phyloP scores from a whole-genome alignment of 2,329 filamentous ascomycete genomes.

The Westerdykella ornata region DNA sequence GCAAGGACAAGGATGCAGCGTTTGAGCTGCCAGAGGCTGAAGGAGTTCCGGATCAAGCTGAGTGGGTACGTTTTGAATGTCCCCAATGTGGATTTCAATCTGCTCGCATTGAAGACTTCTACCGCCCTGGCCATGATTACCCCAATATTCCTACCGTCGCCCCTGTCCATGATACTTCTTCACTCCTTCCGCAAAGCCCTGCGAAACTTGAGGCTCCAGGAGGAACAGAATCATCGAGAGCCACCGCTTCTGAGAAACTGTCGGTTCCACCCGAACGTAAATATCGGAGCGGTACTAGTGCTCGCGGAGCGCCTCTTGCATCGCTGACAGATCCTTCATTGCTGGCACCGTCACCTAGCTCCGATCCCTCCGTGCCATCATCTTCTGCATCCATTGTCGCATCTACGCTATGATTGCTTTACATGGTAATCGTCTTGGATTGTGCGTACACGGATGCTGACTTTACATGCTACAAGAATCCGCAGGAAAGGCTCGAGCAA shows the following conservation, averaged over 20 bases:
- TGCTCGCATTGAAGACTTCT: conserved; percentile 26
- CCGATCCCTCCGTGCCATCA: conserved; percentile 1
- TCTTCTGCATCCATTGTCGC: conserved; percentile 8
- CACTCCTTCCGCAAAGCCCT: neutral
- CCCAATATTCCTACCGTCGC: neutral
- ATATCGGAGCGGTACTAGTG: conserved; percentile 16
- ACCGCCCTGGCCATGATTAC: conserved; percentile 4
- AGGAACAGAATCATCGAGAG: neutral
- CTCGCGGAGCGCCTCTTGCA: conserved; percentile 23
- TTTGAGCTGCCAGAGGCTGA: conserved; percentile 65
- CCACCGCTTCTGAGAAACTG: neutral
- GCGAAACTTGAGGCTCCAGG: neutral
- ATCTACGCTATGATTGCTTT: conserved; percentile 10
- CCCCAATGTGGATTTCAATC: conserved; percentile 36
- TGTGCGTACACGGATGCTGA: conserved; percentile 20
- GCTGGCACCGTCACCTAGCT: conserved; percentile 5
- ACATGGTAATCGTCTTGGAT: conserved; percentile 2
- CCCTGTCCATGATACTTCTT: neutral
- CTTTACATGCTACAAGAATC: conserved; percentile 38
- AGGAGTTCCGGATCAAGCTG: conserved; percentile 77
- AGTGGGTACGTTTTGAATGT: conserved; percentile 71
- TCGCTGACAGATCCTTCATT: conserved; percentile 25
- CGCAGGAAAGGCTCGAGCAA: conserved; percentile 41
- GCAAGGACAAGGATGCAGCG: conserved; percentile 50
- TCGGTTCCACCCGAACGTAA: conserved; percentile 3